Evolutionary conservation across 805 yeast species (phyloP).

Genomic region (Deakozyma indianensis): DNA sequence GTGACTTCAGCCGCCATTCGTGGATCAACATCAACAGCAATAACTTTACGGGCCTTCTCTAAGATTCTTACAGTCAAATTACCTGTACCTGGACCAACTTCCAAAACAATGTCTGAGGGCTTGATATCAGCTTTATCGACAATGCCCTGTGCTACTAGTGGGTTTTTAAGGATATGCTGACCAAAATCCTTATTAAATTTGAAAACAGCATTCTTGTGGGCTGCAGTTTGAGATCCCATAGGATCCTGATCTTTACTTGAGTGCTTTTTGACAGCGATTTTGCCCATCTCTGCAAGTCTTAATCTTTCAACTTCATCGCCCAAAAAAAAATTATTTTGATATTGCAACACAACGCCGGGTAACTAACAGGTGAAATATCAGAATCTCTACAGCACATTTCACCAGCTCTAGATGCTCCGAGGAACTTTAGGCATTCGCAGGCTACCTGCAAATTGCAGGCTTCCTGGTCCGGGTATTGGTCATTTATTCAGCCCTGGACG

Average conservation of each 20-base stretch:
- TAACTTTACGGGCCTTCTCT: constrained; percentile 86
- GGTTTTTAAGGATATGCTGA: constrained; percentile 93
- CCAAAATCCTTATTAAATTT: constrained; percentile 95
- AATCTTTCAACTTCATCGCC: too few relatives aligned
- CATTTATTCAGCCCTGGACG: too few relatives aligned
- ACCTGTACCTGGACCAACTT: constrained; percentile 99
- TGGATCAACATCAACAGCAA: constrained; percentile 98
- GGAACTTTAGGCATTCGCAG: too few relatives aligned
- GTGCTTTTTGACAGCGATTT: not conserved
- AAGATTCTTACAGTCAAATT: constrained; percentile 84
- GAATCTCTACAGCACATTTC: too few relatives aligned
- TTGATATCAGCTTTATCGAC: constrained; percentile 90
- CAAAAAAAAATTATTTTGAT: too few relatives aligned
- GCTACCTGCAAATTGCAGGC: too few relatives aligned
- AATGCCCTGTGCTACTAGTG: constrained; percentile 93
- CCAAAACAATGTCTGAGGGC: constrained; percentile 86
- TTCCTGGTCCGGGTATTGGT: too few relatives aligned
- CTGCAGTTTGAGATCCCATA: constrained; percentile 3
- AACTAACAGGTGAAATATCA: too few relatives aligned
- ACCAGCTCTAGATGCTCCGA: too few relatives aligned
- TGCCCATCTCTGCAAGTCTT: not conserved
- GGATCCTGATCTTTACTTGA: constrained; percentile 2
- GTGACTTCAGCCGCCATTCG: constrained; percentile 98
- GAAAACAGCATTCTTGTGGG: constrained; percentile 27
- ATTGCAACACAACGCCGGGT: too few relatives aligned